Base-by-base conservation (phyloP, 2,329 filamentous ascomycete genomes). In the Colletotrichum brevisporum region DNA sequence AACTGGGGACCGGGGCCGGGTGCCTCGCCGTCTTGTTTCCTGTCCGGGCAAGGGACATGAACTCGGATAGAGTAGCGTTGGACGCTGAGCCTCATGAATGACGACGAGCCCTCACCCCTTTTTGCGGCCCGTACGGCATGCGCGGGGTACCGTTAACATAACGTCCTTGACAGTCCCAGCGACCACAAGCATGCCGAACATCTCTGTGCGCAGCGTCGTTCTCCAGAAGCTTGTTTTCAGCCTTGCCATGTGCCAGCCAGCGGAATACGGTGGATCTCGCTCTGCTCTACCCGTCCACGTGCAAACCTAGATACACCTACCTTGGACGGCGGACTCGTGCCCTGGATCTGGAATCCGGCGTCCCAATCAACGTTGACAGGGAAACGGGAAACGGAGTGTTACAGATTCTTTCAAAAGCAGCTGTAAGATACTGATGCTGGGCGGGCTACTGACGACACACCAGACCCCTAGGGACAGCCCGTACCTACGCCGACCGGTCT, bases 201-300 rank as follows among this genome's bases (percentile, higher is more conserved):
- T 9, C 47, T 18, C 6, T 24, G 21, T 24, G 21, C 21, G 2
- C 21, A 24, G 21, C 21, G 21, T 24, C 21, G 21, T 24, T 50
- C 47, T 13, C 47, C 47, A 50, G 47, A 50, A 50, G n/a, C 47
- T 50, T 50, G 18, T 50, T 50, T 24, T 50, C 5, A 18, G n/a
- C 6, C 18, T 18, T 50, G 12, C 10, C 18, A 13, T 50, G 8
- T 10, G 21, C n/a, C 24, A 12, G 57, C 27, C 57, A 60, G 43
- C 24, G 31, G 31, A 36, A 31, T n/a, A 4, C 31, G 27, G 55
- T 27, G 16, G 26, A 48, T 21, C 16, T 48, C 9, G 45, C 31
- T n/a, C 41, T 47, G 16, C 21, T 47, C 16, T 27, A 45, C 21
- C 31, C 21, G 21, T 36, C 9, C 10, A 36, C 8, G 31, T 36